phyloP scores from a whole-genome alignment of 169 alveolate species.

The Plasmodium chabaudi region DNA sequence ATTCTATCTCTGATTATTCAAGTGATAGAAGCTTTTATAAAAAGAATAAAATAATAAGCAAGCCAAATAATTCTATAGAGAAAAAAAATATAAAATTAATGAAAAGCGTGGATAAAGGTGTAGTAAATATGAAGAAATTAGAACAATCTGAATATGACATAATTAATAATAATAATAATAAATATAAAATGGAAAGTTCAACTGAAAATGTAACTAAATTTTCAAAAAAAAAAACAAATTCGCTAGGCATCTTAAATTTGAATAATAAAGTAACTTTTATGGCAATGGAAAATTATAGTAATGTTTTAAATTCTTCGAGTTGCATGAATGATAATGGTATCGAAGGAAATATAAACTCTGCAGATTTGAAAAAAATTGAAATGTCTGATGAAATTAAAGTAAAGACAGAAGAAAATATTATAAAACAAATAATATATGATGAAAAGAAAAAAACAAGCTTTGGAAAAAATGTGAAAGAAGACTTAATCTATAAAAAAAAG shows the following conservation, averaged over 20 bases:
- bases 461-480: neutral
- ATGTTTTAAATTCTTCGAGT: neutral
- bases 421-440: too few relatives aligned
- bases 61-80: neutral
- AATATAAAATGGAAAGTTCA: too few relatives aligned
- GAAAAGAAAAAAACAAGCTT: neutral
- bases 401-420: neutral
- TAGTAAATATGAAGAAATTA: too few relatives aligned
- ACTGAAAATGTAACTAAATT: too few relatives aligned
- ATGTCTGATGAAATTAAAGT: constrained; percentile 14
- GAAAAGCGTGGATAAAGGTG: too few relatives aligned
- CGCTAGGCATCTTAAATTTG: neutral
- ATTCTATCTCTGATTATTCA: constrained; percentile 38
- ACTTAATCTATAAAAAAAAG: too few relatives aligned
- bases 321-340: neutral
- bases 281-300: constrained; percentile 11
- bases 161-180: too few relatives aligned
- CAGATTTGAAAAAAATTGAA: neutral
- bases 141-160: too few relatives aligned
- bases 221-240: neutral
- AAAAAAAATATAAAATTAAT: constrained; percentile 4
- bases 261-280: constrained; percentile 65
- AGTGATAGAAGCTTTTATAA: constrained; percentile 24
- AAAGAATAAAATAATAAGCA: constrained; percentile 9
- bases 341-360: neutral